Percentiles rank a stretch among this genome's conserved stretches.
phyloP scores from a whole-genome alignment of 2,329 filamentous ascomycete species.

The Colletotrichum sublineola region DNA sequence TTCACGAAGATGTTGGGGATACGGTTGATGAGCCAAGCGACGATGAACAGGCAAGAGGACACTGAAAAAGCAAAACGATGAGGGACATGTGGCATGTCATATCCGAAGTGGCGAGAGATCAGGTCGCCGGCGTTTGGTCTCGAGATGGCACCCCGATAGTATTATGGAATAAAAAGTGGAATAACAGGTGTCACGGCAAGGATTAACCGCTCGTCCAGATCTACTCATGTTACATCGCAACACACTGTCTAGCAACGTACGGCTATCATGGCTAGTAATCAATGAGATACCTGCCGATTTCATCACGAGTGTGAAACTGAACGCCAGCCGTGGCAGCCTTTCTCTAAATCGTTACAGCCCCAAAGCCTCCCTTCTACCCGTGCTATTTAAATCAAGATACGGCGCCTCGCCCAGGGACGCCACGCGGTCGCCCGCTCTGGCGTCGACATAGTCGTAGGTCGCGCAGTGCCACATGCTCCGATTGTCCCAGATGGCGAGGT shows the following conservation, averaged over 20 bases:
- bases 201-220: not conserved
- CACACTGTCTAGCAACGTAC: not conserved
- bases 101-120: too few relatives aligned
- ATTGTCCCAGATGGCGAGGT: conserved; percentile 77
- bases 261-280: not conserved
- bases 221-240: not conserved
- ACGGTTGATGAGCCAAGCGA: conserved; percentile 38
- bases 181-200: not conserved
- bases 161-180: not conserved
- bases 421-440: conserved; percentile 58
- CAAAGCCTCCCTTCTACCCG: conserved; percentile 55
- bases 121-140: not conserved
- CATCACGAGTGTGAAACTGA: conserved; percentile 6
- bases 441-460: conserved; percentile 70
- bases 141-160: not conserved
- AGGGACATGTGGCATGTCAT: not conserved
- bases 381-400: conserved; percentile 55
- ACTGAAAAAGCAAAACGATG: not conserved
- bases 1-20: conserved; percentile 73
- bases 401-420: conserved; percentile 59
- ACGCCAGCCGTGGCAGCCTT: conserved; percentile 14
- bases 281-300: not conserved
- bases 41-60: conserved; percentile 8
- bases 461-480: conserved; percentile 64
- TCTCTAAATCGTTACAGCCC: conserved; percentile 36